Evolutionary conservation across 495 filamentous ascomycete species (phyloP).

Genomic region (Hypoxylon trugodes): DNA sequence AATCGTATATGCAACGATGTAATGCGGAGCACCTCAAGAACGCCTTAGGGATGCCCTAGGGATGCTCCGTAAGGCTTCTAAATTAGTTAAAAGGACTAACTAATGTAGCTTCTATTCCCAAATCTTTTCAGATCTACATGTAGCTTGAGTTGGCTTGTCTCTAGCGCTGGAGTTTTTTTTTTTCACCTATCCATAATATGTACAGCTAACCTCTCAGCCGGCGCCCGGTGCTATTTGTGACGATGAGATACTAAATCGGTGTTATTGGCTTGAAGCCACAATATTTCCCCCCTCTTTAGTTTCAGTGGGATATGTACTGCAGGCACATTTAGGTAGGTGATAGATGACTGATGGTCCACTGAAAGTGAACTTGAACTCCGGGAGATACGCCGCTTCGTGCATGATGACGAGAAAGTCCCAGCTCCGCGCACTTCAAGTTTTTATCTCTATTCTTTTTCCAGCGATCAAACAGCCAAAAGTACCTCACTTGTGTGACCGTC

Average conservation of each 20-base stretch:
- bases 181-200: background rate
- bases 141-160: slow-evolving; percentile 3
- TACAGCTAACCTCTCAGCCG: slow-evolving; percentile 8
- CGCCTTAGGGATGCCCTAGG: slow-evolving; percentile 6
- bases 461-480: background rate
- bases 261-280: slow-evolving; percentile 3
- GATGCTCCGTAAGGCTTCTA: slow-evolving; percentile 19
- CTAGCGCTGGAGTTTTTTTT: background rate
- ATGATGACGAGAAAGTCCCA: background rate
- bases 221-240: slow-evolving; percentile 21
- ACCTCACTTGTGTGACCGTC: background rate
- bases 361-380: slow-evolving; percentile 16
- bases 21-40: background rate
- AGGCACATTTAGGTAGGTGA: slow-evolving; percentile 11
- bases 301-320: slow-evolving; percentile 6
- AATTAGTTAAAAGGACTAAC: slow-evolving; percentile 24
- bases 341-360: background rate
- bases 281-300: slow-evolving; percentile 7
- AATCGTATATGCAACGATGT: slow-evolving; percentile 11
- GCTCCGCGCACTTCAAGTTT: background rate
- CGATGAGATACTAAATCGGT: background rate
- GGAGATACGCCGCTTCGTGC: slow-evolving; percentile 14
- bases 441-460: background rate
- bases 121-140: slow-evolving; percentile 21
- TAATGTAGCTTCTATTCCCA: slow-evolving; percentile 18